Evolutionary conservation across 768 basidiomycete genomes (phyloP), one percentile per base, ranked within the genome.

Genomic region (Psilocybe azurescens): DNA sequence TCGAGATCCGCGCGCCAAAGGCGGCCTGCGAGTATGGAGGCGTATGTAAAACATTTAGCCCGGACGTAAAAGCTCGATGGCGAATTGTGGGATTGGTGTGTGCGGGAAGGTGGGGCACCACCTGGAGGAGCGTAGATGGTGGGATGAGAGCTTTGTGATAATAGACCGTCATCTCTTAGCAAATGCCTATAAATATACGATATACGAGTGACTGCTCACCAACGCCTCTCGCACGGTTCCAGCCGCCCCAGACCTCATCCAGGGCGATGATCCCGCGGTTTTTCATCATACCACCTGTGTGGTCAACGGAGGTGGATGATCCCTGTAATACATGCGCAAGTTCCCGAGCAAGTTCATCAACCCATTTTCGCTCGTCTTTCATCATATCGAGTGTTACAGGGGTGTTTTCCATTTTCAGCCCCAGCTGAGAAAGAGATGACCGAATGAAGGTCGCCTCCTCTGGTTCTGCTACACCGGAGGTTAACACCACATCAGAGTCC

Each of bases 191-290:
- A 33, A 58, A 58, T 60, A 58, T 59, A 48, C n/a, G 54, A 54
- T 24, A 9, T 51, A 49, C 24, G 62, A 44, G 3, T 20, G 8
- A 28, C 72, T 28, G 69, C 89, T 73, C 73, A 94, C 95, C 90
- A 57, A 97, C 90, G 53, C 95, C 95, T 66, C 95, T 79, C 5
- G 94, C 95, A 60, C 95, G 88, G 71, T 96, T 97, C 95, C 95
- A 97, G 1, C 91, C 88, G 29, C 93, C 93, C 95, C 95, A 98
- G 0, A 91, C 91, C 75, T 97, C 95, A 70, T 98, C 95, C 30
- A 97, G 75, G 0, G 90, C 93, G 41, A 97, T 83, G 36, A 97
- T 84, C 1, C 93, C 94, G 30, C 93, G 84, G 2, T 83, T 80
- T 59, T 82, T 81, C 92, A 96, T 93, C 69, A 96, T 81, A 1